Base-by-base conservation (phyloP, 768 basidiomycete genomes). In the Cantharellus anzutake region DNA sequence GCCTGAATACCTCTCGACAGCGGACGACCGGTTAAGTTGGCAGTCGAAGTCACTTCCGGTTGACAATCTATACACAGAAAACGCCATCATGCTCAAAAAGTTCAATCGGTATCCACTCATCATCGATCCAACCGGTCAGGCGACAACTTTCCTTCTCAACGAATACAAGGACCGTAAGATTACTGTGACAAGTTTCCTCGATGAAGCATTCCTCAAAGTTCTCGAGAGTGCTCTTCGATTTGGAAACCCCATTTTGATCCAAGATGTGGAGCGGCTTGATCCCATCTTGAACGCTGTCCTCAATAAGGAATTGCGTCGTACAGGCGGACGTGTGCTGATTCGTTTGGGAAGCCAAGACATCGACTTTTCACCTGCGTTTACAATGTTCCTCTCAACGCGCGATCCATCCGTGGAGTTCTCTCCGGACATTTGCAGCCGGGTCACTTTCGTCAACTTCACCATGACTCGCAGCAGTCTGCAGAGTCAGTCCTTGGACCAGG, bases 281-380 rank as follows among this genome's bases (percentile, higher is more conserved):
- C 96, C 96, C 3, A 96, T 98, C 64, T 76, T 99, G 60, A 99
- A 99, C 66, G 86, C 92, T 1, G 93, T 99, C 38, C 77, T 99
- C 64, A 99, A 99, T 76, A 89, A 83, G 66, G 96, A 99, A 71
- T 89, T 97, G 57, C 79, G 92, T 42, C 80, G 93, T 37, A 96
- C 96, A 2, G 96, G 96, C 50, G 96, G 96, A 50, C 90, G 96
- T 70, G 92, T 98, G 11, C 80, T 98, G 44, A 96, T 99, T 63
- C 88, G 96, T 42, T 75, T 98, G 29, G 94, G 96, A 3, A 97
- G 78, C 68, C 96, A 99, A 73, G 96, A 99, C 65, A 97, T 99
- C 70, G 96, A 99, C 69, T 97, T 98, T 70, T 99, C 96, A 0
- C 96, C 96, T 3, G 84, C 96, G n/a, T 99, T 99, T 76, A 96